Evolutionary conservation across 768 basidiomycete species (phyloP), one percentile per base, ranked within the genome.

Genomic region (Lentinula guzmanii): DNA sequence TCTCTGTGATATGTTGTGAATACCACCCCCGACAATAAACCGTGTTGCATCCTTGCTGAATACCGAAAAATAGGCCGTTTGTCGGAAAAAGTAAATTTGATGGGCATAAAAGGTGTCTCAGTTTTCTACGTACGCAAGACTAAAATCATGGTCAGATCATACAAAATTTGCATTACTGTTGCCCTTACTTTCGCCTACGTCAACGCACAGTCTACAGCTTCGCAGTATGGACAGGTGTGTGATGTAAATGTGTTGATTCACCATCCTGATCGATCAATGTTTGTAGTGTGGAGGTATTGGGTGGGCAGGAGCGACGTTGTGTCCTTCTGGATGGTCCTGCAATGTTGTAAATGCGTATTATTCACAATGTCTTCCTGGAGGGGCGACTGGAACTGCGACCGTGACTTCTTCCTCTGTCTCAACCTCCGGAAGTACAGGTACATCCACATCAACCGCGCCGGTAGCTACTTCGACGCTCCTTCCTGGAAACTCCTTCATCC

Each of bases 401-500:
- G 55, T 68, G 5, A 61, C 67, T 4, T 63, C 66, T 15, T 52
- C 65, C 10, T 35, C 60, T 9, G 54, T 61, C 13, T 63, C 61
- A 33, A 53, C 65, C 15, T 51, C 66, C 15, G 58, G 59, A 24
- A 66, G 67, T 5, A 68, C 61, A 18, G 35, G 58, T 21, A 64
- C 65, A 24, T 60, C 70, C 21, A 70, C 72, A 0, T 60, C 67
- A 33, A 69, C 69, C 5, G 74, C 77, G n/a, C 54, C 74, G 8
- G 70, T 70, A 16, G 74, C 72, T 4, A 69, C 76, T 15, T 52
- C 80, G 2, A 85, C 84, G 3, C 77, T 85, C 28, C 70, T 70
- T 6, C 69, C 83, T 11, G 78, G 79, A 5, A 77, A 81, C 62
- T 81, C 81, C 8, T 86, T 83, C 75, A 81, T 86, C 64, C 81